Evolutionary conservation across 2,329 filamentous ascomycete species (phyloP), one percentile per base, ranked within the genome.

Genomic region (Cercospora sp.): DNA sequence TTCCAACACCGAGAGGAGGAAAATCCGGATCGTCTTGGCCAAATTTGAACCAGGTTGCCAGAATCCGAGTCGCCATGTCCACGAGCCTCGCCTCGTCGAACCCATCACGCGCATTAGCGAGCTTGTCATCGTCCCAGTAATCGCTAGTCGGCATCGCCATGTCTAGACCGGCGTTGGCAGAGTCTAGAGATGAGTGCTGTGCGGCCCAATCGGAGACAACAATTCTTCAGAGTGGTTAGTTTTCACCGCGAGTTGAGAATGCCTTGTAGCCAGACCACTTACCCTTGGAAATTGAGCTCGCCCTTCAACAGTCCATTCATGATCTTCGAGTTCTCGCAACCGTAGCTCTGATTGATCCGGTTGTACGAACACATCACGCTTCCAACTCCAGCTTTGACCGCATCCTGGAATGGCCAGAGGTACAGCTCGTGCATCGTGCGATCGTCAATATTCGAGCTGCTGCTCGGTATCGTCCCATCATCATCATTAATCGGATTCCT

Each of bases 221-320:
- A 72, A 80, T 16, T 39, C 33, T 39, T 39, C 3, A n/a, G 13
- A 39, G 33, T 13, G n/a, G 33, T 39, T 6, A 39, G 33, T 39
- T 7, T 39, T 39, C 13, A n/a, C n/a, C n/a, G 33, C 13, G 12
- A 39, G 5, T 42, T n/a, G 16, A 0, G 6, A 9, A 42, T 9
- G 36, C 36, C 3, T 42, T 42, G 5, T 4, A n/a, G 36, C 36
- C n/a, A n/a, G 1, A 8, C 3, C 36, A 42, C 36, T 42, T 42
- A 89, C 74, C 90, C 90, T 72, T 91, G 89, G 72, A 92, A 92
- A 0, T 89, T 89, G 60, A 92, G 82, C 78, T 93, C 90, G 57
- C 90, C 89, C 73, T 93, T 93, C 8, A 92, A 81, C 3, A 93
- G 81, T 0, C 87, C 88, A 70, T 92, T 92, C 63, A 91, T 82